phyloP scores from a whole-genome alignment of 495 filamentous ascomycete genomes.

The Trichoderma virens region DNA sequence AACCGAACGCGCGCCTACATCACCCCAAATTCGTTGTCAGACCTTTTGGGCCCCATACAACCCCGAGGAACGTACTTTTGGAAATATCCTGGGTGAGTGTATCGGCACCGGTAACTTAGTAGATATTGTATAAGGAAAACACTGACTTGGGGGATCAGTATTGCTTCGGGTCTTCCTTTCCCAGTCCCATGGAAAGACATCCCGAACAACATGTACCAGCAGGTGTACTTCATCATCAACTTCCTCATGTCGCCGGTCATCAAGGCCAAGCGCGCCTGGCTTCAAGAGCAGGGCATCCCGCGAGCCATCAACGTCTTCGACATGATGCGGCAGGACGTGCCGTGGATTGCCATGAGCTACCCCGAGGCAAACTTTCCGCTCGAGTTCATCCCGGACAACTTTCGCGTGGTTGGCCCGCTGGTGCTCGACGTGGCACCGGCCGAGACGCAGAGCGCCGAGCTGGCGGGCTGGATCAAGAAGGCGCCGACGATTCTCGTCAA shows the following conservation, averaged over 20 bases:
- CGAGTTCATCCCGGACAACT: slow-evolving; percentile 27
- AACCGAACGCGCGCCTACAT: slow-evolving; percentile 18
- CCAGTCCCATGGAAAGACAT: slow-evolving; percentile 36
- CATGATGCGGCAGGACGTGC: slow-evolving; percentile 18
- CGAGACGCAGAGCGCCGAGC: slow-evolving; percentile 24
- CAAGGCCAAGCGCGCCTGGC: slow-evolving; percentile 1
- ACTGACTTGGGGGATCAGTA: slow-evolving; percentile 15
- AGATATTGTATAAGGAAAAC: background rate
- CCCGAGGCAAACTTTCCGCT: slow-evolving; percentile 38
- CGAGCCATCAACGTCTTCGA: slow-evolving; percentile 16
- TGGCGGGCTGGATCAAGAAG: slow-evolving; percentile 35
- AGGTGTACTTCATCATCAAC: slow-evolving; percentile 10
- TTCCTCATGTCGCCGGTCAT: slow-evolving; percentile 5
- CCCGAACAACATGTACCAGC: slow-evolving; percentile 34
- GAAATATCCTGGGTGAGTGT: slow-evolving; percentile 14
- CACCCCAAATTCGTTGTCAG: slow-evolving; percentile 30
- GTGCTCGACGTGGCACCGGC: slow-evolving; percentile 5
- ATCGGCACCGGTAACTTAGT: background rate
- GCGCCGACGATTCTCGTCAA: slow-evolving; percentile 40
- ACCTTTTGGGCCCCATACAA: slow-evolving; percentile 32
- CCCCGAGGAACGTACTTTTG: slow-evolving; percentile 18
- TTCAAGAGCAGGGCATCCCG: slow-evolving; percentile 7
- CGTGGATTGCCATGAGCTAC: slow-evolving; percentile 34
- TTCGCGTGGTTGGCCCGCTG: slow-evolving; percentile 20
- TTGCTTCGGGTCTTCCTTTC: slow-evolving; percentile 38